A percentile compares a stretch with the other conserved stretches of the same genome.
Evolutionary conservation across 1,284 basidiomycete species (phyloP).

Genomic region (Pseudozyma pruni): DNA sequence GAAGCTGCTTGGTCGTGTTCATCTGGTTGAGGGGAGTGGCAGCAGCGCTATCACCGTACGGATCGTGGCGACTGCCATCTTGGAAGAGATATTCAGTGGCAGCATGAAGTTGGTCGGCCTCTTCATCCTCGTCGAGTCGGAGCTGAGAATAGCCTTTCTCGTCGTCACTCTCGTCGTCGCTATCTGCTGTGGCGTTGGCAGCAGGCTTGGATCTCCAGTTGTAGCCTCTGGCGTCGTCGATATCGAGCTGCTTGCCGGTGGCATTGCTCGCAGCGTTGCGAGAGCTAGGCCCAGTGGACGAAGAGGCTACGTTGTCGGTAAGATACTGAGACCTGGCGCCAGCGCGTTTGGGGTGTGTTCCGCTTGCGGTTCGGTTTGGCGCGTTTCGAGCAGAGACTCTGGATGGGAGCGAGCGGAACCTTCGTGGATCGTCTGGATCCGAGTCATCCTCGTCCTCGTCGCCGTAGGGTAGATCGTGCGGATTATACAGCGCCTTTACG

Average conservation of each 20-base stretch:
- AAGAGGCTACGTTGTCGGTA: conserved; percentile 6
- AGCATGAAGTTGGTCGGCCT: conserved; percentile 62
- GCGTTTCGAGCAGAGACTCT: conserved; percentile 14
- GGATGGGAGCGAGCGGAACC: conserved; percentile 39
- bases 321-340: conserved; percentile 25
- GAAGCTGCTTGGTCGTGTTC: conserved; percentile 65
- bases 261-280: conserved; percentile 49
- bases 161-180: conserved; percentile 46
- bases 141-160: conserved; percentile 65
- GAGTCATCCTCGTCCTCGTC: conserved; percentile 48
- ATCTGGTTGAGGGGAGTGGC: conserved; percentile 66
- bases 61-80: conserved; percentile 51
- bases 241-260: conserved; percentile 61
- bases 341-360: conserved; percentile 21
- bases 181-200: conserved; percentile 12
- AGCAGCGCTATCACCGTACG: conserved; percentile 42
- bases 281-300: conserved; percentile 6
- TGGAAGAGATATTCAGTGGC: conserved; percentile 66
- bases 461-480: conserved; percentile 33
- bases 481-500: conserved; percentile 31
- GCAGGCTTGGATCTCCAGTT: conserved; percentile 64
- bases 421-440: conserved; percentile 45
- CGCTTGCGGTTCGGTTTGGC: conserved; percentile 13
- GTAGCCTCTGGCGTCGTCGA: conserved; percentile 65
- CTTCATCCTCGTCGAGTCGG: conserved; percentile 65